phyloP scores from a whole-genome alignment of 768 basidiomycete genomes.

The Lentinula guzmanii region DNA sequence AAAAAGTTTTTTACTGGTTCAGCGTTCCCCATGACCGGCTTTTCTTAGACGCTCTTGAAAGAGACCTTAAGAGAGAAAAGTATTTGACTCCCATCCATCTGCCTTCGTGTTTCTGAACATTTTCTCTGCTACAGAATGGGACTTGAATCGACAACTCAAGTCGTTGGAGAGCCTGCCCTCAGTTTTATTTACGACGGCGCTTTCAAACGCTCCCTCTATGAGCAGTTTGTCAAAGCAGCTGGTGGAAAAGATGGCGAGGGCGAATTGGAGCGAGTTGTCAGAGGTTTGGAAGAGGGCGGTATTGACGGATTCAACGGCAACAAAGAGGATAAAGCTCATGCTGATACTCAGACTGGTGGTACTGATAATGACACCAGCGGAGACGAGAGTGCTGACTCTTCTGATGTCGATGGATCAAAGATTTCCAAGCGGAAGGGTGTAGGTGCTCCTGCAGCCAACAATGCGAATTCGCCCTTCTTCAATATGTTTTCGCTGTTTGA shows the following conservation, averaged over 20 bases:
- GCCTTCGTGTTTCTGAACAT: not conserved
- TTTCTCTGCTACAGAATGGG: slow-evolving; percentile 40
- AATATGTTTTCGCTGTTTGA: slow-evolving; percentile 72
- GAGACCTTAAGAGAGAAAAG: slow-evolving; percentile 93
- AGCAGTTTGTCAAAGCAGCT: slow-evolving; percentile 51
- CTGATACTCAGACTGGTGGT: not conserved
- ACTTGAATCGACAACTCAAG: slow-evolving; percentile 72
- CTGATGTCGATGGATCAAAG: not conserved
- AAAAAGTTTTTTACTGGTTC: slow-evolving; percentile 99
- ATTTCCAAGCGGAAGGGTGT: not conserved
- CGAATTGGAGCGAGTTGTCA: slow-evolving; percentile 24
- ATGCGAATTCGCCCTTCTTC: slow-evolving; percentile 39
- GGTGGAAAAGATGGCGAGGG: slow-evolving; percentile 27
- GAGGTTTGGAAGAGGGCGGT: slow-evolving; percentile 17
- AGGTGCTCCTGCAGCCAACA: slow-evolving; percentile 3
- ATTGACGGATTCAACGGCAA: not conserved
- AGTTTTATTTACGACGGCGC: slow-evolving; percentile 58
- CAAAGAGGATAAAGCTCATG: not conserved
- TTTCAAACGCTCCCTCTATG: slow-evolving; percentile 57
- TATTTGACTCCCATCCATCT: not conserved
- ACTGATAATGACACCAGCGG: not conserved
- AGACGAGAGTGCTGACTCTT: slow-evolving; percentile 5
- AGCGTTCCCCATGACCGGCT: slow-evolving; percentile 96
- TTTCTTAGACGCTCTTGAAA: slow-evolving; percentile 93
- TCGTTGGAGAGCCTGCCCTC: slow-evolving; percentile 59